Conservation (phyloP, 73 alveolate species). For the Breviolum minutum region DNA sequence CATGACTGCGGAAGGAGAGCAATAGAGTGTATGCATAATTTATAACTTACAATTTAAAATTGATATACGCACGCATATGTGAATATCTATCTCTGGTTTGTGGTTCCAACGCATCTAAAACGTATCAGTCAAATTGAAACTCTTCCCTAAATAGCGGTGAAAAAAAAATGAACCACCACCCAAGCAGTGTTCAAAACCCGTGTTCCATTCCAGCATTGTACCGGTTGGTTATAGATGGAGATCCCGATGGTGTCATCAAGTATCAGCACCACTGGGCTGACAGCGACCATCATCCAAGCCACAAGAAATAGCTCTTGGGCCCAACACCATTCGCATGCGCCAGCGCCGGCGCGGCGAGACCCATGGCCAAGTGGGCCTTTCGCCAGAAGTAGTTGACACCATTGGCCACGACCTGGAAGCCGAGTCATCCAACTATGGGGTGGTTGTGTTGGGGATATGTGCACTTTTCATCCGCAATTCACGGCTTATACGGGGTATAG, state of each 20-base stretch:
- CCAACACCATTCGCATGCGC: constrained; percentile 83
- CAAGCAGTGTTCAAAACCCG: neutral
- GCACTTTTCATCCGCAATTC: neutral
- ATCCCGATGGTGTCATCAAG: neutral
- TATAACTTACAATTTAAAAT: too few relatives aligned
- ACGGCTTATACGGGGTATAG: too few relatives aligned
- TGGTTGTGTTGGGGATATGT: neutral
- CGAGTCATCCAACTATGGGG: too few relatives aligned
- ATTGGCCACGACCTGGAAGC: constrained; percentile 52
- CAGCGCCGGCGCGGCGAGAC: neutral
- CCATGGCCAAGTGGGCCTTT: neutral
- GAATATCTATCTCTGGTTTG: neutral
- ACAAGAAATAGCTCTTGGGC: constrained; percentile 37
- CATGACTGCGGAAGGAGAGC: too few relatives aligned
- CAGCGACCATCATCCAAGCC: neutral
- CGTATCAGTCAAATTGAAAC: too few relatives aligned
- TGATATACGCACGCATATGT: neutral
- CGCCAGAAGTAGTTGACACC: constrained; percentile 84
- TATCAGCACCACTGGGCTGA: neutral
- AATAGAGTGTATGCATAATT: too few relatives aligned
- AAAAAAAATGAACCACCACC: neutral
- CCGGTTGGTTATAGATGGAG: too few relatives aligned
- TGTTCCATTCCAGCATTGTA: neutral
- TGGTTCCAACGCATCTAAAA: too few relatives aligned
- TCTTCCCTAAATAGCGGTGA: neutral